phyloP scores from a whole-genome alignment of 1,139 yeast genomes.

The Ogataea hybrid region DNA sequence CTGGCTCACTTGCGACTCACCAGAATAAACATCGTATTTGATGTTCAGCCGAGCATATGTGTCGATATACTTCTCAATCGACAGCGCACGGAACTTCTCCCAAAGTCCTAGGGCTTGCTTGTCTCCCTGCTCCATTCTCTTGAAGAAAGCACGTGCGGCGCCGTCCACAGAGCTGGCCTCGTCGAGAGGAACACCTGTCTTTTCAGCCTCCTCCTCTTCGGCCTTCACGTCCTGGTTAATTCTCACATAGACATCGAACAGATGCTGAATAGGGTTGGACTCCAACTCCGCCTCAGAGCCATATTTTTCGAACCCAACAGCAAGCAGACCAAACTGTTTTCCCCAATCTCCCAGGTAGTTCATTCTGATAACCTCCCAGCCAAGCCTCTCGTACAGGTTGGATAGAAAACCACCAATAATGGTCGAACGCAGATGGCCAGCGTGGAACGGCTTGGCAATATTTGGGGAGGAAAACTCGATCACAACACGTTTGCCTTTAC shows the following conservation, averaged over 20 bases:
- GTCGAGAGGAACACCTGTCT: constrained; percentile 53
- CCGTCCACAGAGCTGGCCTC: constrained; percentile 62
- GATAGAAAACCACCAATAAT: constrained; percentile 97
- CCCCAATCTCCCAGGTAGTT: constrained; percentile 99
- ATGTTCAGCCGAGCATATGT: constrained; percentile 94
- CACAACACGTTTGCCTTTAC: constrained; percentile 67
- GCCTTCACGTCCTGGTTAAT: constrained; percentile 75
- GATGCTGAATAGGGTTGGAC: constrained; percentile 87
- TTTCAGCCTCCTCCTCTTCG: constrained; percentile 43
- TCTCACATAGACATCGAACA: constrained; percentile 90
- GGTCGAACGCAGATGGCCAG: constrained; percentile 97
- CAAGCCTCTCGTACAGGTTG: constrained; percentile 84
- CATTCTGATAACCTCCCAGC: constrained; percentile 87
- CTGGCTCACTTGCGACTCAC: constrained; percentile 91
- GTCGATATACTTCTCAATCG: constrained; percentile 79
- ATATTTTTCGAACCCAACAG: constrained; percentile 84
- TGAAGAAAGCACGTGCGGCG: constrained; percentile 85
- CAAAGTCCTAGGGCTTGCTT: constrained; percentile 74
- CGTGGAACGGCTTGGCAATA: constrained; percentile 99
- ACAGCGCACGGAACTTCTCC: constrained; percentile 85
- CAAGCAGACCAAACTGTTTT: constrained; percentile 94
- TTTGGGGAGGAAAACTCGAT: constrained; percentile 97
- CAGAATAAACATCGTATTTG: constrained; percentile 82
- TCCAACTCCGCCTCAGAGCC: constrained; percentile 75
- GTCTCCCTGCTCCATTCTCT: constrained; percentile 92